Conservation (phyloP, 371 early-diverging fungal genomes). For the Apophysomyces sp. region DNA sequence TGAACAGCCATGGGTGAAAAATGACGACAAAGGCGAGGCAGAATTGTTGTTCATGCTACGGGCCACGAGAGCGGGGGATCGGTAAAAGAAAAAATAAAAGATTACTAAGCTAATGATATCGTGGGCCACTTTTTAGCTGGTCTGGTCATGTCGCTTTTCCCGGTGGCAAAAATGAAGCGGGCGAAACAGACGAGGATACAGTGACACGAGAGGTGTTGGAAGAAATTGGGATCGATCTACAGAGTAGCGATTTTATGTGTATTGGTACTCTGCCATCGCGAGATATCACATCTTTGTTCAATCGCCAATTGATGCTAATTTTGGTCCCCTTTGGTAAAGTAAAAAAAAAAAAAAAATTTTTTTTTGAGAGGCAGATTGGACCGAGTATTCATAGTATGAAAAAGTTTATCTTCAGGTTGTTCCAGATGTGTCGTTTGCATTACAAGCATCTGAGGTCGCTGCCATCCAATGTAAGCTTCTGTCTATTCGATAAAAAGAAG, state of each 20-base stretch:
- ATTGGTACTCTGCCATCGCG: slow-evolving; percentile 69
- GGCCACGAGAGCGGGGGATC: slow-evolving; percentile 60
- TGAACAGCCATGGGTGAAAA: slow-evolving; percentile 33
- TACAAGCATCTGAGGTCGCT: slow-evolving; percentile 59
- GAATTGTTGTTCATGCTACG: slow-evolving; percentile 70
- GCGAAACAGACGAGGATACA: slow-evolving; percentile 66
- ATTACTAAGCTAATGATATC: background rate
- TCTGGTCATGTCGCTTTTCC: slow-evolving; percentile 78
- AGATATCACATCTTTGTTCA: slow-evolving; percentile 53
- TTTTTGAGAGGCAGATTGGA: background rate
- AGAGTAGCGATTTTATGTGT: slow-evolving; percentile 41
- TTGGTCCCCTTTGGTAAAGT: slow-evolving; percentile 65
- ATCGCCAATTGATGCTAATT: slow-evolving; percentile 57
- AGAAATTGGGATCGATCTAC: slow-evolving; percentile 65
- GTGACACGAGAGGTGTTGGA: slow-evolving; percentile 68
- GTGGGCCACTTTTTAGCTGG: too few relatives aligned
- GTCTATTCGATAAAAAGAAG: too few relatives aligned
- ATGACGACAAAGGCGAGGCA: slow-evolving; percentile 30
- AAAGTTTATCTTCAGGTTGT: slow-evolving; percentile 63
- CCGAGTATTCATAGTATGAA: background rate
- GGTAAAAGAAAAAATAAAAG: slow-evolving; percentile 25
- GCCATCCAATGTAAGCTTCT: slow-evolving; percentile 57
- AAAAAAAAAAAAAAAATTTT: too few relatives aligned
- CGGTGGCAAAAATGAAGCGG: slow-evolving; percentile 67
- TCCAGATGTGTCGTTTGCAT: slow-evolving; percentile 41